Conservation (phyloP, 2,329 filamentous ascomycete species). For the Pestalotiopsis sp. region DNA sequence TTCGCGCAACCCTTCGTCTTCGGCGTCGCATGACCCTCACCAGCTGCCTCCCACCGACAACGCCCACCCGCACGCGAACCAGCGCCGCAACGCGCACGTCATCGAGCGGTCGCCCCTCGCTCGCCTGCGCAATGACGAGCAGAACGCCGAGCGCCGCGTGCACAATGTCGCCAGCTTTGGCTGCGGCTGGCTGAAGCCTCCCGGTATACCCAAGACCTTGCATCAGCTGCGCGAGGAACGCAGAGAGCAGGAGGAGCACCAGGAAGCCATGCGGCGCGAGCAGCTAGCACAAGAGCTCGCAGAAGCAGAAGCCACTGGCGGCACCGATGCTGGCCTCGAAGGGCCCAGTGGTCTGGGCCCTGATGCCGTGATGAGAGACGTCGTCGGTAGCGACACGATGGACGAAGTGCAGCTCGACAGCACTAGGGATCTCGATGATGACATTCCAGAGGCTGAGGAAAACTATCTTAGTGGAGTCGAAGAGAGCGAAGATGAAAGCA, state of each 20-base stretch:
- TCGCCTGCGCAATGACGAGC: slow-evolving; percentile 75
- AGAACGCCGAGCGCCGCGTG: slow-evolving; percentile 74
- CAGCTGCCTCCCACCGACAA: slow-evolving; percentile 34
- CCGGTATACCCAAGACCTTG: slow-evolving; percentile 85
- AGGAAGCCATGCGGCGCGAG: slow-evolving; percentile 72
- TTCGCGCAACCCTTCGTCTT: slow-evolving; percentile 49
- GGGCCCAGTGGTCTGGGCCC: slow-evolving; percentile 29
- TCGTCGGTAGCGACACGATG: slow-evolving; percentile 50
- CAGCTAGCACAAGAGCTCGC: slow-evolving; percentile 74
- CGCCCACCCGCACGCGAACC: slow-evolving; percentile 31
- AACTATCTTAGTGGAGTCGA: slow-evolving; percentile 52
- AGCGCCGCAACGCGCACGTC: slow-evolving; percentile 20
- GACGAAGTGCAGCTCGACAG: slow-evolving; percentile 60
- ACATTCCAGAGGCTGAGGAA: slow-evolving; percentile 68
- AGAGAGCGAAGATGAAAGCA: slow-evolving; percentile 37
- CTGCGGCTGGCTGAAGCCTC: slow-evolving; percentile 86
- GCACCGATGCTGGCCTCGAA: slow-evolving; percentile 31
- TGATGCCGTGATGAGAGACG: slow-evolving; percentile 39
- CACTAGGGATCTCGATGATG: slow-evolving; percentile 68
- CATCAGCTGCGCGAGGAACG: slow-evolving; percentile 89
- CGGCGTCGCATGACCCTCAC: slow-evolving; percentile 32
- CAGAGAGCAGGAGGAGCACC: slow-evolving; percentile 84
- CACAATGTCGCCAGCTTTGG: slow-evolving; percentile 85
- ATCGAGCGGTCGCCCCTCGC: slow-evolving; percentile 65
- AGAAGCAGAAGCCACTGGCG: slow-evolving; percentile 58